Conservation (phyloP, 106 monocot genomes). For the Dendrobium chrysotoxum region DNA sequence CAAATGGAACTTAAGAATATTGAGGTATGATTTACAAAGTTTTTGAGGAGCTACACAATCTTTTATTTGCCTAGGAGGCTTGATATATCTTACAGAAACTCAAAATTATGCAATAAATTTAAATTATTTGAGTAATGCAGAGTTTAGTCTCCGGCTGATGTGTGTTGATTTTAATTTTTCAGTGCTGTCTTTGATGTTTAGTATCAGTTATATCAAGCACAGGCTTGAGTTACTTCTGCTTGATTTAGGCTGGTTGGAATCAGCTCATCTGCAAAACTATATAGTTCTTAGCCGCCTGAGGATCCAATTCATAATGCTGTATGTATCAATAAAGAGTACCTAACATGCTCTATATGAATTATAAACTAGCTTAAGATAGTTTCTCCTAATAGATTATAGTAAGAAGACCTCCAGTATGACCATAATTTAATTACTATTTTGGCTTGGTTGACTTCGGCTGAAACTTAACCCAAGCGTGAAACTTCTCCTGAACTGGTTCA, state of each 20-base stretch:
- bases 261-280: background rate
- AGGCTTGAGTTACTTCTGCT: background rate
- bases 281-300: background rate
- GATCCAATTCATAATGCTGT: background rate
- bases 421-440: no score
- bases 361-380: no score
- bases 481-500: no score
- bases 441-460: no score
- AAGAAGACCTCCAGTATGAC: no score
- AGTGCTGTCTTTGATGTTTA: background rate
- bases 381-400: no score
- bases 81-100: background rate
- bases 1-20: slow-evolving; percentile 51
- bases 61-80: background rate
- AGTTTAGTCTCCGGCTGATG: background rate
- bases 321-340: background rate
- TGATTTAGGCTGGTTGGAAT: background rate
- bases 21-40: slow-evolving; percentile 37
- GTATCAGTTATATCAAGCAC: background rate
- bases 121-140: background rate
- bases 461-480: no score
- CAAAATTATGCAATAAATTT: background rate
- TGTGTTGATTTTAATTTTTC: background rate
- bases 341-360: no score
- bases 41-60: background rate